Base-by-base conservation (phyloP, 1,284 basidiomycete genomes). In the Sanghuangporus weigelae region DNA sequence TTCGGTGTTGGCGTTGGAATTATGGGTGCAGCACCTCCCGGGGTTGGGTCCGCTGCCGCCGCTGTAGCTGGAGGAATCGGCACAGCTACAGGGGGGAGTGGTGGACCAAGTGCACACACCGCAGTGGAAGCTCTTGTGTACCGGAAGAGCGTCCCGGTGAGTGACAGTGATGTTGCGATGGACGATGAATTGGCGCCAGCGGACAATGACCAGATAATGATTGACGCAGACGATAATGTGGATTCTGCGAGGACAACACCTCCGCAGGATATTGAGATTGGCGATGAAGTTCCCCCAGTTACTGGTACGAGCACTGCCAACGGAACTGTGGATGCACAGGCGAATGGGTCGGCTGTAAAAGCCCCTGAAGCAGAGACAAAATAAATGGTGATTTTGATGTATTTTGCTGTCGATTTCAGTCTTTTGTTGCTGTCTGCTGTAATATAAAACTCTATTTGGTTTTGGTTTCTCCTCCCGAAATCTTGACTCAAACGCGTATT, bases 1-100 rank as follows among this genome's bases (percentile, higher is more conserved):
- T 89, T 86, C 66, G 85, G 85, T 23, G 83, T 88, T 66, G 83
- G 84, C 26, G 79, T 85, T 19, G 87, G 89, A 39, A 88, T 89
- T 70, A 79, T 90, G 76, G 83, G 81, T 57, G 82, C 86, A 21
- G 83, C 83, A 12, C 76, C 77, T 48, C 68, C 79, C 76, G 83
- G 81, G 55, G 82, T 86, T 21, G 86, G 83, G 5, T 82, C 88
- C 65, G 84, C 81, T 11, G 85, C 84, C 1, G 78, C 79, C 21
- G 78, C 81, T 21, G 66, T 67, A 7, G 63, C 72, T 10, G 63
- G 66, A 12, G 63, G 69, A 14, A 66, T 68, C 11, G 76, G 62
- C 12, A 31, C 46, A n/a, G 59, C 55, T 31, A 40, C 49, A 6
- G 44, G 19, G 19, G 64, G 64, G n/a, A 65, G 60, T 42, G 64